Conservation (phyloP, 441 rosid genomes). For the Erysimum pusillum region DNA sequence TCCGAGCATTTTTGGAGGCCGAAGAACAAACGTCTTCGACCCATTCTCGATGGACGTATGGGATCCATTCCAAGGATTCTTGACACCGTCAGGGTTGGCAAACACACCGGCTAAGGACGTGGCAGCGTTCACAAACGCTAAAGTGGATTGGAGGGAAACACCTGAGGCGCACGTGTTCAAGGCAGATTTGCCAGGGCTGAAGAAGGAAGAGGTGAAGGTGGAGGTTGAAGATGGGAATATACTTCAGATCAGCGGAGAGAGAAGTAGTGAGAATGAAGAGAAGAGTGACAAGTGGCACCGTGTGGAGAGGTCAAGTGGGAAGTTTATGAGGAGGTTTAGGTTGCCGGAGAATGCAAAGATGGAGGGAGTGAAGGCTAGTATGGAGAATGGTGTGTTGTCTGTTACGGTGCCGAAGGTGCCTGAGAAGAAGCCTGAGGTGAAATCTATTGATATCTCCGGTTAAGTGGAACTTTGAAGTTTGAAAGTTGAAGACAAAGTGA, state of each 20-base stretch:
- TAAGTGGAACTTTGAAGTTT: not conserved
- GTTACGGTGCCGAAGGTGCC: conserved; percentile 53
- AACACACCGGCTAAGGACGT: conserved; percentile 24
- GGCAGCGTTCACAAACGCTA: conserved; percentile 47
- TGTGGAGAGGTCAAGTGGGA: conserved; percentile 56
- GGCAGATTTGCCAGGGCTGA: conserved; percentile 59
- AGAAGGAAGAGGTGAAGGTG: conserved; percentile 60
- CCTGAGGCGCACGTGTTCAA: conserved; percentile 61
- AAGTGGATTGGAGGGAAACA: conserved; percentile 57
- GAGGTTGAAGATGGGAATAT: conserved; percentile 55
- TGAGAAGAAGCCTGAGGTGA: conserved; percentile 50
- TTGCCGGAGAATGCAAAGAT: conserved; percentile 54
- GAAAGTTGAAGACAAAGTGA: not conserved
- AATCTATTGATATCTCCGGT: conserved; percentile 53
- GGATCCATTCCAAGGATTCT: conserved; percentile 51
- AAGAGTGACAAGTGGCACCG: conserved; percentile 58
- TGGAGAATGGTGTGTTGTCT: conserved; percentile 58
- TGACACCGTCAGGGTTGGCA: not conserved
- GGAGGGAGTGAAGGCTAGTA: conserved; percentile 53
- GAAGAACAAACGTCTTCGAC: conserved; percentile 47
- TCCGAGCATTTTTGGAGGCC: conserved; percentile 41
- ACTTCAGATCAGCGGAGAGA: conserved; percentile 59
- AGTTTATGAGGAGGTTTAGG: conserved; percentile 59
- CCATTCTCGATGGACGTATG: conserved; percentile 54
- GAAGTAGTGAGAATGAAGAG: conserved; percentile 56